phyloP scores from a whole-genome alignment of 176 grass and related monocot genomes.

The Zoysia pacifica region DNA sequence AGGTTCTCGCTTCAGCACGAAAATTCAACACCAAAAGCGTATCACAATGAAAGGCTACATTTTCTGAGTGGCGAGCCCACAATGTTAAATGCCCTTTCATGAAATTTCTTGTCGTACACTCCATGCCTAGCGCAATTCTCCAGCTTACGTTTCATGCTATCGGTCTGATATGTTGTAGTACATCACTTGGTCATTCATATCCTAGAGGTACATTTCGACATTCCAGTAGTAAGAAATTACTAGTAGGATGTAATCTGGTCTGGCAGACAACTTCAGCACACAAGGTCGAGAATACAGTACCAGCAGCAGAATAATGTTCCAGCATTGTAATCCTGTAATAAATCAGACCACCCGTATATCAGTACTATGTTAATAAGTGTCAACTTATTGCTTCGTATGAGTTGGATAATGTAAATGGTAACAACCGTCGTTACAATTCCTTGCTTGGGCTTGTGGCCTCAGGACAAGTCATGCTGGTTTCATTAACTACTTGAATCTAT shows the following conservation, averaged over 20 bases:
- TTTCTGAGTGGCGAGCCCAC: conserved; percentile 41
- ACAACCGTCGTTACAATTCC: background rate
- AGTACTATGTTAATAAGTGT: background rate
- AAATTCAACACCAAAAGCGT: background rate
- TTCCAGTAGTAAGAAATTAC: conserved; percentile 28
- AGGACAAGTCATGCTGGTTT: conserved; percentile 22
- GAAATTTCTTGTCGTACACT: conserved; percentile 42
- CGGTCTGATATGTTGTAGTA: background rate
- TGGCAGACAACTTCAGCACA: background rate
- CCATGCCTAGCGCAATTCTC: conserved; percentile 13
- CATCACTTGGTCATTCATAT: background rate
- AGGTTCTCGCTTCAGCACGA: background rate
- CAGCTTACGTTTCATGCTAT: background rate
- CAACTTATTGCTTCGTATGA: background rate
- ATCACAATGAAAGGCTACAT: background rate
- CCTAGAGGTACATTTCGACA: conserved; percentile 10
- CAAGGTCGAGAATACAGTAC: background rate
- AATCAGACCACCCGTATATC: background rate
- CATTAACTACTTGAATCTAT: conserved; percentile 21
- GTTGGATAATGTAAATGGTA: conserved; percentile 5
- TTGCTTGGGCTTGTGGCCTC: background rate
- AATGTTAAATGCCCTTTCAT: conserved; percentile 19
- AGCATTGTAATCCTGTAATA: background rate
- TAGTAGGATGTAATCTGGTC: background rate
- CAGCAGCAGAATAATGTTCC: background rate